phyloP scores from a whole-genome alignment of 2,329 filamentous ascomycete genomes.

The Dactylellina leptospora region DNA sequence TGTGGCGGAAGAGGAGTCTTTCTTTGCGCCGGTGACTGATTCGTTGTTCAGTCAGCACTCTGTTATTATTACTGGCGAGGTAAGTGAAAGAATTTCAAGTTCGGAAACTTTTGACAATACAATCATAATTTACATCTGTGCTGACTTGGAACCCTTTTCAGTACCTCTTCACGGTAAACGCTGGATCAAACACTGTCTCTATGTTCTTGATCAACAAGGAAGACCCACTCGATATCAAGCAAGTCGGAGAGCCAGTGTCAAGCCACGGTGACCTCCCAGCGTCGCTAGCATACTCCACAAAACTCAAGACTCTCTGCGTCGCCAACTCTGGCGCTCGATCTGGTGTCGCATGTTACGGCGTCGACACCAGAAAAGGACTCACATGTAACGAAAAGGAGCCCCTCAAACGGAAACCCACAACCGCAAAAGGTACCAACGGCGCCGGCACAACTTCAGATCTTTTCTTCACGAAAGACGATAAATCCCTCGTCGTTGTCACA shows the following conservation, averaged over 20 bases:
- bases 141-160: neutral
- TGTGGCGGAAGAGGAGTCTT: neutral
- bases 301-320: slow-evolving; percentile 63
- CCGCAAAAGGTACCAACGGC: slow-evolving; percentile 62
- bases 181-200: slow-evolving; percentile 66
- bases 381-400: slow-evolving; percentile 61
- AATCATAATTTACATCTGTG: neutral
- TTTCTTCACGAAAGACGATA: slow-evolving; percentile 68
- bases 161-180: slow-evolving; percentile 66
- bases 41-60: slow-evolving; percentile 40
- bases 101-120: neutral
- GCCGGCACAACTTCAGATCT: slow-evolving; percentile 69
- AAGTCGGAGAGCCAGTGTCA: slow-evolving; percentile 62
- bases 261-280: slow-evolving; percentile 67
- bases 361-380: slow-evolving; percentile 60
- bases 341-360: slow-evolving; percentile 63
- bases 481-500: slow-evolving; percentile 66
- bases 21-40: slow-evolving; percentile 21
- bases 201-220: slow-evolving; percentile 63
- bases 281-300: slow-evolving; percentile 64
- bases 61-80: slow-evolving; percentile 25
- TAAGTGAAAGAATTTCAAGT: slow-evolving; percentile 10
- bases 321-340: slow-evolving; percentile 63
- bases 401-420: slow-evolving; percentile 58
- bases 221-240: slow-evolving; percentile 63